Evolutionary conservation across 1,139 yeast genomes (phyloP), one percentile per base, ranked within the genome.

Genomic region (Suhomyces bokatorum): DNA sequence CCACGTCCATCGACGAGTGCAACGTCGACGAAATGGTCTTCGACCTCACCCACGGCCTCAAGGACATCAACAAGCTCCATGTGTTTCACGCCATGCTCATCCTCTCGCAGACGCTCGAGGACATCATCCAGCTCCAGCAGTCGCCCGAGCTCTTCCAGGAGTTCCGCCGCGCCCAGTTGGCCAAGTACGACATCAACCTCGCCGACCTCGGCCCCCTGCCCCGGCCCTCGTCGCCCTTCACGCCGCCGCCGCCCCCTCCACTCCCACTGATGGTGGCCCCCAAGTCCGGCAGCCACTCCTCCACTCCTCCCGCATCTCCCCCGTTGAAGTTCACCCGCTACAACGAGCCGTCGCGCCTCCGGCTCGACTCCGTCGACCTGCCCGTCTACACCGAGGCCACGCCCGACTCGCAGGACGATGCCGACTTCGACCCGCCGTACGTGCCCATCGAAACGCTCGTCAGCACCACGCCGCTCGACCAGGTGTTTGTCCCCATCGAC

Each of bases 61-160:
- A 69, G 49, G 59, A 67, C 49, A 59, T 72, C 39, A 67, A 70
- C 46, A 63, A 59, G 34, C 58, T 74, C 20, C 73, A 71, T 51
- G 52, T 63, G 6, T 66, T 57, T 49, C 77, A 74, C 47, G 73
- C 77, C 16, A 58, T 73, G 5, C 56, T 62, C 10, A 58, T 74
- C 2, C 58, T 73, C 15, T 52, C 61, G 33, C 56, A 59, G 37
- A 59, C 70, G 6, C 57, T 73, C 31, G 59, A 66, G 34, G 69
- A 66, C 45, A 65, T 73, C 22, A 69, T 72, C 20, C 58, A 52
- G 37, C 55, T 74, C 17, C 73, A 68, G 42, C 40, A 48, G 13
- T 44, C 62, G 14, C 65, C 64, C 0, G 63, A 58, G 12, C 49
- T 62, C 30, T 63, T 63, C 34, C 47, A 49, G 4, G 46, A 55